Base-by-base conservation (phyloP, 495 filamentous ascomycete species). In the Trichocladium antarcticum region DNA sequence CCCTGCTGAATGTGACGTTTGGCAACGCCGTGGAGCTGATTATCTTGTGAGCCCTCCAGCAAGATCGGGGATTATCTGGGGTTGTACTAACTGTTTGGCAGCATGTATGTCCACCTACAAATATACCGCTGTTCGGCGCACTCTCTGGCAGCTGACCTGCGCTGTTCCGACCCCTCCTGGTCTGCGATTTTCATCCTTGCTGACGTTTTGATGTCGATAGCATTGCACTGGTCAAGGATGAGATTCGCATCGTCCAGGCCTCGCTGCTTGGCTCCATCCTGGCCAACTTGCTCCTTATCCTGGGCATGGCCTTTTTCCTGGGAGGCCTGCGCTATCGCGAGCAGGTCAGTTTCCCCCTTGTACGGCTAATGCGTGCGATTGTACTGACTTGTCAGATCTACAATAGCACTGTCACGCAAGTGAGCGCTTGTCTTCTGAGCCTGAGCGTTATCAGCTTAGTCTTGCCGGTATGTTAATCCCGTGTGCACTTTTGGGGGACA, bases 1-100 rank as follows among this genome's bases (percentile, higher is more conserved):
- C 86, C 21, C 67, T 93, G 57, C 75, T 90, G 61, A 93, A 90
- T 55, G 84, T 90, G 17, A 87, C 84, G 21, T 93, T 90, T 67
- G 87, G 87, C 55, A 93, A 93, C 66, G 87, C 87, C 19, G 87
- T 93, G 2, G 87, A 93, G 68, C 67, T 93, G 57, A 92, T 92
- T 63, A 88, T 92, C 55, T 92, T 61, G 57, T 60, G 43, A 51
- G 57, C 27, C 11, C 7, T 7, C 14, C 19, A 4, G n/a, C 19
- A 10, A 15, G 20, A 9, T 16, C 15, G 29, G 10, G 12, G 10
- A 15, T 5, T 9, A 27, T 27, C 4, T 27, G 8, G 3, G 3
- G 8, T 27, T 27, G 24, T 27, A 8, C 24, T 27, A 27, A 27
- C 24, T 8, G 24, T 8, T 27, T 27, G 24, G 8, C 8, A 68